These are phyloP conservation scores for Fusarium marasasianum DNA, from an alignment of 2,329 filamentous ascomycete species.

Conservation along the genomic window DNA sequence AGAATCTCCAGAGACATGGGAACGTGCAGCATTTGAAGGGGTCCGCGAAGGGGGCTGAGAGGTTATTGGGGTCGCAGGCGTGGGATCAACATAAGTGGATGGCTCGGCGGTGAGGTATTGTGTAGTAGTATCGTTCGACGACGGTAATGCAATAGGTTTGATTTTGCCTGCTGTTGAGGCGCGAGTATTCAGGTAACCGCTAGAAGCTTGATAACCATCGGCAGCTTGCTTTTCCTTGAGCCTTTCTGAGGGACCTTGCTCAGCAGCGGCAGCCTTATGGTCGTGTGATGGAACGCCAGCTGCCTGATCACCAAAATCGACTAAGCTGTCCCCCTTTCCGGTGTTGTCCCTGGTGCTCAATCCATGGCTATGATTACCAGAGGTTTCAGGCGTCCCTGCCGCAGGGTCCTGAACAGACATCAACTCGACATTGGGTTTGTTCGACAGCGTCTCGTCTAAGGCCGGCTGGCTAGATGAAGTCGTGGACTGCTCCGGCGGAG, in stretches of 20 bases:
- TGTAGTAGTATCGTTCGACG: conserved; percentile 47
- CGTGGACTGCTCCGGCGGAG: conserved; percentile 47
- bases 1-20: conserved; percentile 54
- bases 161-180: conserved; percentile 60
- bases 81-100: conserved; percentile 64
- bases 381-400: conserved; percentile 17
- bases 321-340: conserved; percentile 26
- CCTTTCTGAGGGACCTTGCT: conserved; percentile 17
- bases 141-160: conserved; percentile 55
- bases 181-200: conserved; percentile 47
- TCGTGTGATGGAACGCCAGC: conserved; percentile 3
- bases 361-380: neutral
- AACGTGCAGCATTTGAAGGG: conserved; percentile 63
- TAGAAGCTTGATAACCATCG: conserved; percentile 16
- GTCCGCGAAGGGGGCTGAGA: conserved; percentile 69
- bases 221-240: conserved; percentile 42
- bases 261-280: neutral
- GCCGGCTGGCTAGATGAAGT: conserved; percentile 42
- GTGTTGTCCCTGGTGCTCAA: neutral
- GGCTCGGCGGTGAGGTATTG: conserved; percentile 61
- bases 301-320: conserved; percentile 34
- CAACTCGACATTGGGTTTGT: conserved; percentile 43
- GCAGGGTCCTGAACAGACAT: conserved; percentile 32
- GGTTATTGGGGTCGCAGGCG: conserved; percentile 63
- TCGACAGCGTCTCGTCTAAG: conserved; percentile 43